Conservation (phyloP, 306 rosid species). For the Quercus alba region DNA sequence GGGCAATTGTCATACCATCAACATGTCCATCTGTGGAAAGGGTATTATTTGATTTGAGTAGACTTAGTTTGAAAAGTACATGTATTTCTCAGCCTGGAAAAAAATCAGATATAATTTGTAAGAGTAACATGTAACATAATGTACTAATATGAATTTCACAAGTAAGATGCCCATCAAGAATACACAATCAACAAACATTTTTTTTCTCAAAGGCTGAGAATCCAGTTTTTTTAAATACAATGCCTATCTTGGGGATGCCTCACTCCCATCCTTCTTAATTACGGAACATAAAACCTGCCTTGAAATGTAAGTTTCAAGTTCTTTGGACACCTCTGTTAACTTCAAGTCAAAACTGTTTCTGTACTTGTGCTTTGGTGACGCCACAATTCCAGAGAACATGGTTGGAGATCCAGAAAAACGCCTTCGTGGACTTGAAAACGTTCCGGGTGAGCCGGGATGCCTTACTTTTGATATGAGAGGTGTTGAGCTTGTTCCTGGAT, state of each 20-base stretch:
- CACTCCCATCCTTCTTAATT: conserved; percentile 67
- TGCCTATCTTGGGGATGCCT: conserved; percentile 58
- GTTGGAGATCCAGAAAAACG: conserved; percentile 69
- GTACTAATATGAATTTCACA: neutral
- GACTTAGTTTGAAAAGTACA: conserved; percentile 4
- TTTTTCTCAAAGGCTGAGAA: conserved; percentile 72
- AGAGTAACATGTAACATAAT: conserved; percentile 18
- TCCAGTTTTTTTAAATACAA: conserved; percentile 22
- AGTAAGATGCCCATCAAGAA: conserved; percentile 10
- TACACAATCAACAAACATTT: conserved; percentile 21
- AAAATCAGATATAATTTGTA: conserved; percentile 21
- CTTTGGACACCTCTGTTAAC: conserved; percentile 77
- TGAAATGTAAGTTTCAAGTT: conserved; percentile 94
- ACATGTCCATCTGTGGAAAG: neutral
- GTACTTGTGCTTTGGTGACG: conserved; percentile 77
- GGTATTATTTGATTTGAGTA: neutral
- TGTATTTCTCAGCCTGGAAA: conserved; percentile 1
- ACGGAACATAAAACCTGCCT: conserved; percentile 85
- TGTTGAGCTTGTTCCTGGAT: conserved; percentile 35
- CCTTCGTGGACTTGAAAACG: conserved; percentile 83
- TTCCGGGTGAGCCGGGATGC: conserved; percentile 53
- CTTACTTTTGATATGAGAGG: conserved; percentile 42
- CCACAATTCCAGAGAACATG: conserved; percentile 38
- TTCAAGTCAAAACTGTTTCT: conserved; percentile 84
- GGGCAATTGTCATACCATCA: no score